A percentile compares a stretch with the other conserved stretches of the same genome.
These are phyloP conservation scores for Penicillium verhagenii DNA, from an alignment of 495 filamentous ascomycete species.

Conservation along the genomic window DNA sequence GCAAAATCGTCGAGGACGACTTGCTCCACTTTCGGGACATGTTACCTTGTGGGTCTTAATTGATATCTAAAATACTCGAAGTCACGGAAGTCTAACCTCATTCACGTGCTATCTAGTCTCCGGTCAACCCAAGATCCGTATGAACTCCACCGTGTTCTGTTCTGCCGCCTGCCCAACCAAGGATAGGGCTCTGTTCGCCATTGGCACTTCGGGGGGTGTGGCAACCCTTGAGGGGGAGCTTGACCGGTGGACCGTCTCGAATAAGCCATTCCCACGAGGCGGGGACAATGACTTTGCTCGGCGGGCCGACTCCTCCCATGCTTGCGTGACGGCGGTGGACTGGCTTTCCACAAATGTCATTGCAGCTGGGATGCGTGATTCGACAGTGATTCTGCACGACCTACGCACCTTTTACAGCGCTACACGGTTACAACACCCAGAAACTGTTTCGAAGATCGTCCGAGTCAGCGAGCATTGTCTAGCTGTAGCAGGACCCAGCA, in stretches of 20 bases:
- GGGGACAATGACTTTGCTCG: slow-evolving; percentile 17
- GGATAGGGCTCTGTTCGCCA: slow-evolving; percentile 33
- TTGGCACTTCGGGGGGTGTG: slow-evolving; percentile 44
- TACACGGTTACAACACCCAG: slow-evolving; percentile 34
- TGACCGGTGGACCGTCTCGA: slow-evolving; percentile 32
- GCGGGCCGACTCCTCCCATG: slow-evolving; percentile 28
- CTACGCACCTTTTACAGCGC: slow-evolving; percentile 33
- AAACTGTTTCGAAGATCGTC: slow-evolving; percentile 36
- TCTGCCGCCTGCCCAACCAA: slow-evolving; percentile 35
- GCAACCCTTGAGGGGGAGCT: slow-evolving; percentile 32
- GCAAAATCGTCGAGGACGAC: slow-evolving; percentile 35
- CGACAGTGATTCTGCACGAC: slow-evolving; percentile 38
- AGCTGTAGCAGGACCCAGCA: slow-evolving; percentile 35
- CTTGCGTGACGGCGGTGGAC: slow-evolving; percentile 36
- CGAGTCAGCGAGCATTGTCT: slow-evolving; percentile 39
- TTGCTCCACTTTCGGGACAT: no score
- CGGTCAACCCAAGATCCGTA: slow-evolving; percentile 33
- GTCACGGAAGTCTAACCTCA: no score
- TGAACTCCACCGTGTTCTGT: slow-evolving; percentile 35
- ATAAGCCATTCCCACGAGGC: slow-evolving; percentile 26
- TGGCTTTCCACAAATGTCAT: slow-evolving; percentile 41
- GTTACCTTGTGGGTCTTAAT: not conserved
- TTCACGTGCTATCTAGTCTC: no score
- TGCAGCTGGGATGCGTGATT: slow-evolving; percentile 37
- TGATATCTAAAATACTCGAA: no score